A percentile compares a stretch with the other conserved stretches of the same genome.
These are phyloP conservation scores for Vigna unguiculata DNA, from an alignment of 306 rosid genomes.

Conservation along the genomic window DNA sequence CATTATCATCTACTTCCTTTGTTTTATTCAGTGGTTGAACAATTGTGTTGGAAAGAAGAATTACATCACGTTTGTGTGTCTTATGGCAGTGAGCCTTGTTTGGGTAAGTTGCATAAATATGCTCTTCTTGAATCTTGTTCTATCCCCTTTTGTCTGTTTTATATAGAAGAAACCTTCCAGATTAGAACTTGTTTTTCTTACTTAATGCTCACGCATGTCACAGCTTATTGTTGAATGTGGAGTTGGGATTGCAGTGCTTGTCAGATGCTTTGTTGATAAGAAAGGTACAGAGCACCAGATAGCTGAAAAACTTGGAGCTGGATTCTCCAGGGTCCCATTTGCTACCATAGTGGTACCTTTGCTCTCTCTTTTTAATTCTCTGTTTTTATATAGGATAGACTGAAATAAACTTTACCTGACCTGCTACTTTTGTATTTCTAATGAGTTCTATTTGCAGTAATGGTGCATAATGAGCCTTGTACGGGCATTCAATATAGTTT, in stretches of 20 bases:
- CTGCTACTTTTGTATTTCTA: slow-evolving; percentile 19
- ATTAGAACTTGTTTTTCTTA: slow-evolving; percentile 33
- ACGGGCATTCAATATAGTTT: background rate
- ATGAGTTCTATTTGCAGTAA: slow-evolving; percentile 11
- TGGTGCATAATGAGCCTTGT: background rate
- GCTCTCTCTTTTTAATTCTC: slow-evolving; percentile 35
- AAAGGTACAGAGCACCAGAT: slow-evolving; percentile 67
- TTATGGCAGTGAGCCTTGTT: slow-evolving; percentile 81
- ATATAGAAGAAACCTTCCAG: background rate
- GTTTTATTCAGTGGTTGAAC: slow-evolving; percentile 81
- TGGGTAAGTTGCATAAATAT: slow-evolving; percentile 64
- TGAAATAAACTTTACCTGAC: slow-evolving; percentile 12
- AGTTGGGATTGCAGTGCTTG: slow-evolving; percentile 81
- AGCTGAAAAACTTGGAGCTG: slow-evolving; percentile 79
- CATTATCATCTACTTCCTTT: slow-evolving; percentile 28
- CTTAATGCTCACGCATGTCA: slow-evolving; percentile 33
- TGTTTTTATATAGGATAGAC: slow-evolving; percentile 10
- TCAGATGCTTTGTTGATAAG: slow-evolving; percentile 83
- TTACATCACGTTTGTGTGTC: slow-evolving; percentile 76
- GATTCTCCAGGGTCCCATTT: slow-evolving; percentile 72
- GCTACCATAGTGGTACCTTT: slow-evolving; percentile 75
- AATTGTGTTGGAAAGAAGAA: slow-evolving; percentile 88
- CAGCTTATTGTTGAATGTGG: slow-evolving; percentile 81
- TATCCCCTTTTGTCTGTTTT: background rate
- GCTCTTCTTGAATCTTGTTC: slow-evolving; percentile 23